Evolutionary conservation across 495 filamentous ascomycete genomes (phyloP), one percentile per base, ranked within the genome.

Genomic region (Elasticomyces elasticus): DNA sequence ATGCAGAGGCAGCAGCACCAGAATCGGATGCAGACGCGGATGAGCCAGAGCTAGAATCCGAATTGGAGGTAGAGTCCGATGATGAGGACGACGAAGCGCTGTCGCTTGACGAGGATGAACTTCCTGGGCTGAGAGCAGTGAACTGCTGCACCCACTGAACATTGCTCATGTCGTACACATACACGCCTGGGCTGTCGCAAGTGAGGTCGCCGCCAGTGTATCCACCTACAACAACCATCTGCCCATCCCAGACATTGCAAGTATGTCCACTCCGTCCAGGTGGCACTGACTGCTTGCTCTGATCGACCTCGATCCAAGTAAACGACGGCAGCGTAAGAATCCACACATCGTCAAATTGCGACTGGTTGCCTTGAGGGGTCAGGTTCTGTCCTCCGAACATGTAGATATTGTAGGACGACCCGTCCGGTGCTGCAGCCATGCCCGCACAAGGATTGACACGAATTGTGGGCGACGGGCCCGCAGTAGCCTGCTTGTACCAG

Each of bases 401-500:
- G 67, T 89, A 86, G 31, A 89, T 74, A 54, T 89, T 83, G 64
- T 84, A 84, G 28, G 75, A 80, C 11, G 78, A 79, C 0, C 83
- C 84, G 62, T 86, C 85, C 7, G 83, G 74, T 17, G 85, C 85
- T 10, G 82, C 78, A 31, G 78, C 82, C 24, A 84, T 78, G 0
- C 83, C 83, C 4, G 83, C 83, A 58, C 85, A 89, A 0, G 81
- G 82, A 57, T 87, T 86, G 23, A 87, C 85, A 10, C 85, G 79
- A 24, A 83, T 78, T 11, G 72, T 68, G 0, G 85, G 85, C 1
- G 72, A 71, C 5, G 73, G 66, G 12, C 84, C 85, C 19, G 72
- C 76, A 0, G 85, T 87, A 23, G 79, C 62, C 64, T 89, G 85
- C 60, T 84, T 85, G 52, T 85, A 88, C 85, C 85, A 89, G n/a